These are phyloP conservation scores for Nitzschia sp. DNA, from an alignment of 108 stramenopile species.

Conservation along the genomic window DNA sequence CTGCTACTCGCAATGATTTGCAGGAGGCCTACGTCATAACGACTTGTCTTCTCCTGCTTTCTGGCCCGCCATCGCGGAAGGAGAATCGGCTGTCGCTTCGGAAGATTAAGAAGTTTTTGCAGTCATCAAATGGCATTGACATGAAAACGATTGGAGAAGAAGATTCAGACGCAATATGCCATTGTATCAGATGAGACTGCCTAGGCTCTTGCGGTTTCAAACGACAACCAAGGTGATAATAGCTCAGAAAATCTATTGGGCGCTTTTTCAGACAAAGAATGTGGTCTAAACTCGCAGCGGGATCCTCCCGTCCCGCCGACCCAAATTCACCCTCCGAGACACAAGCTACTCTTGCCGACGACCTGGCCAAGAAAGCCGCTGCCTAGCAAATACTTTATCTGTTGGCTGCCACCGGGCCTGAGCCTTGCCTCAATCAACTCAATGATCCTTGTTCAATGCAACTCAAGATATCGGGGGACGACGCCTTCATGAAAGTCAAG, in stretches of 20 bases:
- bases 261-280: conserved; percentile 17
- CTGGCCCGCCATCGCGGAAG: conserved; percentile 1
- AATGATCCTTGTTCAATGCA: background rate
- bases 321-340: background rate
- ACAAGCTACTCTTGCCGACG: conserved; percentile 1
- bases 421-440: conserved; percentile 13
- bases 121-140: too few species aligned
- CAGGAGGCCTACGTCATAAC: too few species aligned
- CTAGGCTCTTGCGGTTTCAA: too few species aligned
- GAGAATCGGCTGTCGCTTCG: conserved; percentile 37
- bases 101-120: conserved; percentile 29
- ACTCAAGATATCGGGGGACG: conserved; percentile 20
- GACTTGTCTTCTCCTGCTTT: conserved; percentile 27
- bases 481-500: conserved; percentile 5
- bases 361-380: too few species aligned
- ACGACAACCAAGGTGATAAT: too few species aligned
- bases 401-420: conserved; percentile 27
- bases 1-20: conserved; percentile 46
- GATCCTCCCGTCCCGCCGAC: background rate
- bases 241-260: too few species aligned
- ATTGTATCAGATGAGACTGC: too few species aligned
- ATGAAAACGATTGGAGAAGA: too few species aligned
- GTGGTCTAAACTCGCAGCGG: background rate
- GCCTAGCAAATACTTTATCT: too few species aligned
- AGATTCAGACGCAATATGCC: too few species aligned